These are phyloP conservation scores for Podaxis sp. DNA, from an alignment of 768 basidiomycete genomes.

Conservation along the genomic window DNA sequence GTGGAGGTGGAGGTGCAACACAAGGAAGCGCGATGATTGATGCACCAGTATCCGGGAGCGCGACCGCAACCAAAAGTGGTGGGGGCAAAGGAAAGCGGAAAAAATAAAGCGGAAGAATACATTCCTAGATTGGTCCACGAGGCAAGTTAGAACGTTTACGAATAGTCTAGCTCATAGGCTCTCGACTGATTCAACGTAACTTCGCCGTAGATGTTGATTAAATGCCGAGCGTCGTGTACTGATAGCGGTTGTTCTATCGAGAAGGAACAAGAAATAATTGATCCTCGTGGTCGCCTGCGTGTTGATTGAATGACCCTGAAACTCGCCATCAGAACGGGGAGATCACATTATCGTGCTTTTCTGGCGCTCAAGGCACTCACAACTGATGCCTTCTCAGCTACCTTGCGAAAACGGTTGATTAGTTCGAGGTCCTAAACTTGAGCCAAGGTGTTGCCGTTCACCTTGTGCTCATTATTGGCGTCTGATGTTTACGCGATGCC, in stretches of 20 bases:
- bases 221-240: conserved; percentile 16
- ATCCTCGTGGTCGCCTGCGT: conserved; percentile 20
- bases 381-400: neutral
- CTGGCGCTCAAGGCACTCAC: neutral
- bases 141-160: conserved; percentile 10
- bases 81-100: conserved; percentile 68
- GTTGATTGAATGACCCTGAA: conserved; percentile 1
- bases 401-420: neutral
- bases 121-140: conserved; percentile 4
- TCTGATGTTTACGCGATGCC: neutral
- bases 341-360: neutral
- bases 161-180: neutral
- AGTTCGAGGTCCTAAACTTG: too few relatives aligned
- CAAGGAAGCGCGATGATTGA: conserved; percentile 58
- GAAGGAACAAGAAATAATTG: conserved; percentile 10
- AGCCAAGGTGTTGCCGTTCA: neutral
- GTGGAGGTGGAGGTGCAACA: conserved; percentile 58
- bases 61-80: conserved; percentile 34
- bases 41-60: conserved; percentile 27
- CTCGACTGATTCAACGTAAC: conserved; percentile 12
- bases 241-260: conserved; percentile 18
- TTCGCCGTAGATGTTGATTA: conserved; percentile 12
- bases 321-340: neutral
- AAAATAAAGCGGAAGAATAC: conserved; percentile 39
- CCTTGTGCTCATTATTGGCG: neutral